These are phyloP conservation scores for Trichoderma sp. DNA, from an alignment of 2,329 filamentous ascomycete species.

Conservation along the genomic window DNA sequence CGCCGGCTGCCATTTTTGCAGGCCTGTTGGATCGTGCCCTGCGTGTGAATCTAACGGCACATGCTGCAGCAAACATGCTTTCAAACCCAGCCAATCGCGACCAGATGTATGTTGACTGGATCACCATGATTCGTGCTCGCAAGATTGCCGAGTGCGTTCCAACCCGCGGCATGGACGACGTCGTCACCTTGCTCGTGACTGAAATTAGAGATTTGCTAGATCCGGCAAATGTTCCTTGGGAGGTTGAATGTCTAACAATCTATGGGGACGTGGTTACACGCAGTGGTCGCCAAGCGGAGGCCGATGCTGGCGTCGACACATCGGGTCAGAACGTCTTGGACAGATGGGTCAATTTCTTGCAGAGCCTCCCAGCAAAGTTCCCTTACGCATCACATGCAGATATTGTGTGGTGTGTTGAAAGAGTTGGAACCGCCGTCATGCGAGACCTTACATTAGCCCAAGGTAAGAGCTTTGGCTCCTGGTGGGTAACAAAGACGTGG, in stretches of 20 bases:
- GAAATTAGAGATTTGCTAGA: slow-evolving; percentile 71
- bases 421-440: slow-evolving; percentile 72
- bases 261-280: slow-evolving; percentile 56
- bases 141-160: slow-evolving; percentile 64
- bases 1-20: slow-evolving; percentile 84
- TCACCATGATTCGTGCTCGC: slow-evolving; percentile 60
- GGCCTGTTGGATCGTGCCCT: slow-evolving; percentile 82
- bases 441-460: slow-evolving; percentile 77
- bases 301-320: slow-evolving; percentile 27
- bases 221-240: slow-evolving; percentile 64
- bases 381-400: slow-evolving; percentile 70
- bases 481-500: slow-evolving; percentile 96
- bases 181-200: slow-evolving; percentile 58
- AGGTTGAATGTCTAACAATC: slow-evolving; percentile 59
- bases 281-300: slow-evolving; percentile 40
- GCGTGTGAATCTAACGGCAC: slow-evolving; percentile 87
- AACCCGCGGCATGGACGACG: slow-evolving; percentile 62
- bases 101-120: slow-evolving; percentile 94
- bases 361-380: slow-evolving; percentile 66
- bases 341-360: slow-evolving; percentile 72
- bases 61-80: slow-evolving; percentile 90
- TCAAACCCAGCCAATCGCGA: slow-evolving; percentile 85
- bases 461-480: slow-evolving; percentile 79
- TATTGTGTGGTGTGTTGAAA: slow-evolving; percentile 73
- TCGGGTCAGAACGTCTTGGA: slow-evolving; percentile 68